A percentile compares a stretch with the other conserved stretches of the same genome.
Conservation (phyloP, 352 stramenopile genomes). For the Blastocystis sp. region DNA sequence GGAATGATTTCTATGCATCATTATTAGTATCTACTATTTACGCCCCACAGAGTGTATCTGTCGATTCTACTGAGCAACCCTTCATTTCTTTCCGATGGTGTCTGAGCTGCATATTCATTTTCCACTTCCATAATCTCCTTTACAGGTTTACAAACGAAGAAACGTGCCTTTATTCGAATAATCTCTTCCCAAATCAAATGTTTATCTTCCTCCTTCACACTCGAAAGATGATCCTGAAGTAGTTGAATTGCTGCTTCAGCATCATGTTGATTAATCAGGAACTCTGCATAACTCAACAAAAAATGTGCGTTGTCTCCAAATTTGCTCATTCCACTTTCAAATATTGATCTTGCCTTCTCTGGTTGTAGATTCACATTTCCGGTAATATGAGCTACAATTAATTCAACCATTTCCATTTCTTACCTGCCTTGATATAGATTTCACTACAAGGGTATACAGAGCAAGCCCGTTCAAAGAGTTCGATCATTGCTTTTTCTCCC, state of each 20-base stretch:
- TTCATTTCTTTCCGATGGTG: slow-evolving; percentile 4
- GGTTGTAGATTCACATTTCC: not conserved
- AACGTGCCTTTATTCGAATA: slow-evolving; percentile 15
- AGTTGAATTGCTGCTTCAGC: not conserved
- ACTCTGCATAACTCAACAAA: slow-evolving; percentile 9
- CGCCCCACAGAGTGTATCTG: slow-evolving; percentile 33
- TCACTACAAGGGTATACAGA: not conserved
- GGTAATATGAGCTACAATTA: not conserved
- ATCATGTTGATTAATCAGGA: not conserved
- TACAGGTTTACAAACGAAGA: not conserved
- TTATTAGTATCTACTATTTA: not conserved
- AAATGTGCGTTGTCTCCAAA: not conserved
- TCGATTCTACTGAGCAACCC: not conserved
- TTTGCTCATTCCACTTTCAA: not conserved
- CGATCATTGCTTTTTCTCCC: not conserved
- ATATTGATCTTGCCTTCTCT: not conserved
- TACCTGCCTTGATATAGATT: not conserved
- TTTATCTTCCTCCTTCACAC: slow-evolving; percentile 10
- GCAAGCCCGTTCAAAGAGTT: not conserved
- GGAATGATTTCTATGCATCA: not conserved
- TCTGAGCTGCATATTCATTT: not conserved
- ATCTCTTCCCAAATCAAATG: slow-evolving; percentile 18
- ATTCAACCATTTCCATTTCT: not conserved
- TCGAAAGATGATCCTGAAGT: not conserved
- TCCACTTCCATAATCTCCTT: slow-evolving; percentile 20